These are phyloP conservation scores for Cryptosporidium meleagridis DNA, from an alignment of 169 alveolate species.

Conservation along the genomic window DNA sequence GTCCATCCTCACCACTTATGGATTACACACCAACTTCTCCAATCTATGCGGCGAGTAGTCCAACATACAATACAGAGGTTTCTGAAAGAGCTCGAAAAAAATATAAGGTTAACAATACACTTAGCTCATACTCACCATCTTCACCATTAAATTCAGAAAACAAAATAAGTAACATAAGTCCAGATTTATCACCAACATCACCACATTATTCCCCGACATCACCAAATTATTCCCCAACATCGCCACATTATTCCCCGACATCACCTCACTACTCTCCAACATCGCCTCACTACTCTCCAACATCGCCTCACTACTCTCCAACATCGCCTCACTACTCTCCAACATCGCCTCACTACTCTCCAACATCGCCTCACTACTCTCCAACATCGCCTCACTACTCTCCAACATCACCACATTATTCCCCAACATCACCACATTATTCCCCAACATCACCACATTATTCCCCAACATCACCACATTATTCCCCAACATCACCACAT, in stretches of 20 bases:
- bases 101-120: conserved; percentile 30
- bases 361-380: conserved; percentile 87
- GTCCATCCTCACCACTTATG: conserved; percentile 85
- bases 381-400: conserved; percentile 92
- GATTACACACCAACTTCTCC: conserved; percentile 74
- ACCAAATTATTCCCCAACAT: conserved; percentile 85
- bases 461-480: conserved; percentile 92
- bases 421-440: conserved; percentile 88
- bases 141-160: conserved; percentile 41
- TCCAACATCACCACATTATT: conserved; percentile 90
- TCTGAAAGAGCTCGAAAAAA: conserved; percentile 55
- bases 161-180: conserved; percentile 25
- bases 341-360: conserved; percentile 83
- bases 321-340: conserved; percentile 84
- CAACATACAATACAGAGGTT: conserved; percentile 39
- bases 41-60: conserved; percentile 63
- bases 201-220: conserved; percentile 80
- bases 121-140: conserved; percentile 1
- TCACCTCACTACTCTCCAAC: conserved; percentile 93
- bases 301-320: conserved; percentile 87
- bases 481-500: conserved; percentile 85
- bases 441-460: conserved; percentile 92
- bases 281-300: conserved; percentile 87
- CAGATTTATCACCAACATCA: conserved; percentile 76
- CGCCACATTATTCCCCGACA: conserved; percentile 89